These are phyloP conservation scores for Cubamyces sp. DNA, from an alignment of 768 basidiomycete species.

Conservation along the genomic window DNA sequence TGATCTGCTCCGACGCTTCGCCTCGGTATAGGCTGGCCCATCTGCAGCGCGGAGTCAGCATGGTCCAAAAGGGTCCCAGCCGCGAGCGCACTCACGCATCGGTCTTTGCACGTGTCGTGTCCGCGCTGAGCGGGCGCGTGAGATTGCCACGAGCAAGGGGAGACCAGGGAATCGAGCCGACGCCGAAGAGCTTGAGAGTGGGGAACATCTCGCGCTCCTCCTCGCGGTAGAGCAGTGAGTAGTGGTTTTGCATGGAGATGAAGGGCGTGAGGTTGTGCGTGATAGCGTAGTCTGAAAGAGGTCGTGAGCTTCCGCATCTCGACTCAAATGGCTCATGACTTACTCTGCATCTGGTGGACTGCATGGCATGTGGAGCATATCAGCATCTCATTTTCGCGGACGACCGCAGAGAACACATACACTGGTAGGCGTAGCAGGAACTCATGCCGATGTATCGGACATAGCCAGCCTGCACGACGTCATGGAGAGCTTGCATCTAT, in stretches of 20 bases:
- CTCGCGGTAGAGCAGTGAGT: conserved; percentile 60
- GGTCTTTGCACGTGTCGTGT: conserved; percentile 27
- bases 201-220: conserved; percentile 66
- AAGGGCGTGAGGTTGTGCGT: conserved; percentile 49
- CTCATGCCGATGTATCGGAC: conserved; percentile 47
- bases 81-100: conserved; percentile 22
- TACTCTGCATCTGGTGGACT: conserved; percentile 41
- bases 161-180: conserved; percentile 44
- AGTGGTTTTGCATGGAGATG: conserved; percentile 69
- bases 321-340: background rate
- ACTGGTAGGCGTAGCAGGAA: conserved; percentile 42
- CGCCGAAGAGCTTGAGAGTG: conserved; percentile 39
- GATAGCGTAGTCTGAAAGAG: conserved; percentile 42
- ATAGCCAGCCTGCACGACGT: conserved; percentile 48
- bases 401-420: conserved; percentile 18
- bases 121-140: conserved; percentile 31
- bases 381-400: background rate
- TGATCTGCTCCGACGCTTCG: too few relatives aligned
- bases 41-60: background rate
- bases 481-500: conserved; percentile 50
- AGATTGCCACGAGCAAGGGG: conserved; percentile 41
- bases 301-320: background rate
- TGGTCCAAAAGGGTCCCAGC: too few relatives aligned
- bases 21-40: too few relatives aligned
- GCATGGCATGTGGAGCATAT: background rate